Conservation (phyloP, 1,284 basidiomycete species). For the Chondrostereum purpureum region DNA sequence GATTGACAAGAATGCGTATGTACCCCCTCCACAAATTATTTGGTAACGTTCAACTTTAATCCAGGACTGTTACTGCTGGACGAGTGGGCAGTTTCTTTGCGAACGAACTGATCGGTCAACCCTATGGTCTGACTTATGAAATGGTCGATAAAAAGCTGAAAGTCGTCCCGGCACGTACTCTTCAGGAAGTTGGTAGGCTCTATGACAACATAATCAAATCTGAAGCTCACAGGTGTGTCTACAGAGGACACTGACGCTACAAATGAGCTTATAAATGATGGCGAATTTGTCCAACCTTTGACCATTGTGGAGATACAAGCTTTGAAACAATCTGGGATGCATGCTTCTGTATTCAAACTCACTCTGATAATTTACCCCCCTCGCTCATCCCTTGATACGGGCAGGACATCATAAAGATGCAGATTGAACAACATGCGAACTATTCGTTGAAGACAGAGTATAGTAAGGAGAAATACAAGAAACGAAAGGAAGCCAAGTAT, state of each 20-base stretch:
- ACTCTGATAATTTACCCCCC: slow-evolving; percentile 2
- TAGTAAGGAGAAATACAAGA: slow-evolving; percentile 94
- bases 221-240: slow-evolving; percentile 11
- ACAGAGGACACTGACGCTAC: slow-evolving; percentile 86
- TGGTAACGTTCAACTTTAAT: too few species aligned
- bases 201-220: slow-evolving; percentile 7
- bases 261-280: slow-evolving; percentile 84
- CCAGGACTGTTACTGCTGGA: slow-evolving; percentile 60
- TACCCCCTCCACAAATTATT: slow-evolving; percentile 13
- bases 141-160: slow-evolving; percentile 63
- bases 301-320: slow-evolving; percentile 77
- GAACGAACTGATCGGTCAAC: slow-evolving; percentile 63
- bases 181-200: slow-evolving; percentile 66
- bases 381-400: slow-evolving; percentile 5
- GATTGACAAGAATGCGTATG: slow-evolving; percentile 61
- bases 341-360: slow-evolving; percentile 54
- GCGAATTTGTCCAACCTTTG: slow-evolving; percentile 70
- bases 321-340: slow-evolving; percentile 70
- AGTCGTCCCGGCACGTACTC: slow-evolving; percentile 50
- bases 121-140: slow-evolving; percentile 75
- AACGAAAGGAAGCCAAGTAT: slow-evolving; percentile 92
- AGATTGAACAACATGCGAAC: slow-evolving; percentile 87
- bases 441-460: slow-evolving; percentile 93
- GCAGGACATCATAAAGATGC: slow-evolving; percentile 88
- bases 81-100: slow-evolving; percentile 70